phyloP scores from a whole-genome alignment of 2,329 filamentous ascomycete genomes.

The Cryphonectria radicalis region DNA sequence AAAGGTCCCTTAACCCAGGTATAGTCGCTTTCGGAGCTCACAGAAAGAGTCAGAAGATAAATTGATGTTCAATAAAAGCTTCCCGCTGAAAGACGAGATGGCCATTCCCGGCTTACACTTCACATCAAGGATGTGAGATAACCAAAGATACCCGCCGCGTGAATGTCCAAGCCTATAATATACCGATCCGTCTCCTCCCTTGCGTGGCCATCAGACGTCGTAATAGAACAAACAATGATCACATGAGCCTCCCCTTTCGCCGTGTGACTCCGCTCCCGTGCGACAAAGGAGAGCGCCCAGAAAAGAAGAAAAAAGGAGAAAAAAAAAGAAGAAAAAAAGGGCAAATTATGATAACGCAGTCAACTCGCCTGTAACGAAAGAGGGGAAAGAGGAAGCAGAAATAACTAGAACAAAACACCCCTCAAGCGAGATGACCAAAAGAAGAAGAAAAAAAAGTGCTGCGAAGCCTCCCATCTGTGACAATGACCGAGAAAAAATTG shows the following conservation, averaged over 20 bases:
- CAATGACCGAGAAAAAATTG: slow-evolving; percentile 19
- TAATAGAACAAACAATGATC: neutral
- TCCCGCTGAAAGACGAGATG: neutral
- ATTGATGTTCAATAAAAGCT: neutral
- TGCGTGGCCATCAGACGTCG: slow-evolving; percentile 6
- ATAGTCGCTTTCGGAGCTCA: neutral
- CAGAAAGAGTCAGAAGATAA: neutral
- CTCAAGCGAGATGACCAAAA: neutral
- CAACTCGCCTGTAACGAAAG: neutral
- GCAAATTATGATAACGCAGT: neutral
- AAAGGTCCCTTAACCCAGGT: neutral
- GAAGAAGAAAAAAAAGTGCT: slow-evolving; percentile 14
- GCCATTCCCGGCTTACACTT: neutral
- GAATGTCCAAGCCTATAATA: neutral
- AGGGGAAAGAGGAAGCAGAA: neutral
- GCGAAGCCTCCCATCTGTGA: slow-evolving; percentile 28
- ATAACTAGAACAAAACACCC: slow-evolving; percentile 2
- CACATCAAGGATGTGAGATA: neutral
- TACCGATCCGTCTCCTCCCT: neutral
- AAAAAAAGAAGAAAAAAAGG: neutral
- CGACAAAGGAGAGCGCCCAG: neutral
- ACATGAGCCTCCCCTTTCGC: too few species aligned
- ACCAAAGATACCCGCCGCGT: neutral
- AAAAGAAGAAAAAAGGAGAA: neutral
- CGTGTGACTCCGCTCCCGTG: slow-evolving; percentile 10